Percentiles rank a stretch among this genome's conserved stretches.
phyloP scores from a whole-genome alignment of 345 rosid genomes.

The Euphorbia pulcherrima region DNA sequence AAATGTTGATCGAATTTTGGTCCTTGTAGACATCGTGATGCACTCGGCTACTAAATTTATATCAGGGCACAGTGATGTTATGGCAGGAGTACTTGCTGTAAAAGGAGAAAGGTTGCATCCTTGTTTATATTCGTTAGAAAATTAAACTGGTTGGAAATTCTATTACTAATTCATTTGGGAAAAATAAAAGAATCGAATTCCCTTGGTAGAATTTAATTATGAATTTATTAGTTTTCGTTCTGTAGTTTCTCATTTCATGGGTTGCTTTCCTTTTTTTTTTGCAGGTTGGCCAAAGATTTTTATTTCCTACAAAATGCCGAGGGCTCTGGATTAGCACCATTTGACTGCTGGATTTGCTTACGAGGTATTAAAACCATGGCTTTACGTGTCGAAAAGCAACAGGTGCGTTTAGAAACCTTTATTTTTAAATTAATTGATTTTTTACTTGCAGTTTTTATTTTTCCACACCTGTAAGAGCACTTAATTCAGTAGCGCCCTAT shows the following conservation, averaged over 20 bases:
- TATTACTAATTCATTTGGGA: no score
- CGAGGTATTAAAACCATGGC: constrained; percentile 94
- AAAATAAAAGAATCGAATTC: no score
- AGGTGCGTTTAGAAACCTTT: constrained; percentile 40
- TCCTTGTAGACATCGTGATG: constrained; percentile 80
- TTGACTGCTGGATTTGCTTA: constrained; percentile 94
- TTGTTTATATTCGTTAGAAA: not conserved
- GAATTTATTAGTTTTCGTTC: not conserved
- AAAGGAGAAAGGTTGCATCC: constrained; percentile 72
- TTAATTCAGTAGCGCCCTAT: not conserved
- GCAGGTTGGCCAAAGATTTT: constrained; percentile 73
- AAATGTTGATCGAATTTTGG: constrained; percentile 13
- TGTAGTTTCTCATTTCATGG: not conserved
- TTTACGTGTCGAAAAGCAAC: constrained; percentile 88
- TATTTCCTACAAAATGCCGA: constrained; percentile 93
- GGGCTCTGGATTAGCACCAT: constrained; percentile 94
- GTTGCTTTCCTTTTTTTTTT: not conserved
- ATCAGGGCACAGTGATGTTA: constrained; percentile 90
- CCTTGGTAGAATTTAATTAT: no score
- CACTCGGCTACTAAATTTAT: constrained; percentile 94
- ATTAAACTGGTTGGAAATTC: not conserved
- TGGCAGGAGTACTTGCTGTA: constrained; percentile 97
- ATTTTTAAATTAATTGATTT: not conserved
- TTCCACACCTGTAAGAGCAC: not conserved
- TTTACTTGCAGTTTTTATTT: not conserved